Percentiles rank a stretch among this genome's conserved stretches.
phyloP scores from a whole-genome alignment of 2,329 filamentous ascomycete genomes.

The Xylaria sp. region DNA sequence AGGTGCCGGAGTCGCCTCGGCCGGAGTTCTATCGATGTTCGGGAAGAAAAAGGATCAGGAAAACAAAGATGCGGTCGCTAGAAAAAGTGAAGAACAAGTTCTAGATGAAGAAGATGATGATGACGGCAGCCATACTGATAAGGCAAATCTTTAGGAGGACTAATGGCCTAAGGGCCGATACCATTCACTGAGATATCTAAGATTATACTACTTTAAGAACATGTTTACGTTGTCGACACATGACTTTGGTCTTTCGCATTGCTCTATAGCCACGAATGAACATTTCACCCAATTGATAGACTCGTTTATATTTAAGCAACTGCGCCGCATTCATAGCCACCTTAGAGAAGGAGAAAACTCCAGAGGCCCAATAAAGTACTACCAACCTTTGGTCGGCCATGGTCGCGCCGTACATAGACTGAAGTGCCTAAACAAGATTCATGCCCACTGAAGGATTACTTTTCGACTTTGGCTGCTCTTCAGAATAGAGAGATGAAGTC shows the following conservation, averaged over 20 bases:
- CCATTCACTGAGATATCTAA: background rate
- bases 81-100: background rate
- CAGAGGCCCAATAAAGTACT: no score
- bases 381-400: no score
- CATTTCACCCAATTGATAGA: background rate
- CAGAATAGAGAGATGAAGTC: no score
- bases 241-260: background rate
- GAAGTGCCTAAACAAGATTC: no score
- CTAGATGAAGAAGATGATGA: background rate
- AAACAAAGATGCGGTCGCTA: background rate
- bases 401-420: no score
- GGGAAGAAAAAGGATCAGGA: background rate
- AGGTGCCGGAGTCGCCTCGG: conserved; percentile 18
- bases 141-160: background rate
- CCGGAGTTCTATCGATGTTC: background rate
- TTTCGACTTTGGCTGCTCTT: no score
- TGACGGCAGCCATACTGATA: background rate
- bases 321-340: no score
- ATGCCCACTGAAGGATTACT: no score
- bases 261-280: background rate
- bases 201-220: background rate
- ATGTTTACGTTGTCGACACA: background rate
- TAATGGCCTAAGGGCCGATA: background rate
- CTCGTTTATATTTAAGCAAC: no score
- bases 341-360: no score